A percentile compares a stretch with the other conserved stretches of the same genome.
phyloP scores from a whole-genome alignment of 2,329 filamentous ascomycete genomes.

The Arthrobotrys pseudoclavata region DNA sequence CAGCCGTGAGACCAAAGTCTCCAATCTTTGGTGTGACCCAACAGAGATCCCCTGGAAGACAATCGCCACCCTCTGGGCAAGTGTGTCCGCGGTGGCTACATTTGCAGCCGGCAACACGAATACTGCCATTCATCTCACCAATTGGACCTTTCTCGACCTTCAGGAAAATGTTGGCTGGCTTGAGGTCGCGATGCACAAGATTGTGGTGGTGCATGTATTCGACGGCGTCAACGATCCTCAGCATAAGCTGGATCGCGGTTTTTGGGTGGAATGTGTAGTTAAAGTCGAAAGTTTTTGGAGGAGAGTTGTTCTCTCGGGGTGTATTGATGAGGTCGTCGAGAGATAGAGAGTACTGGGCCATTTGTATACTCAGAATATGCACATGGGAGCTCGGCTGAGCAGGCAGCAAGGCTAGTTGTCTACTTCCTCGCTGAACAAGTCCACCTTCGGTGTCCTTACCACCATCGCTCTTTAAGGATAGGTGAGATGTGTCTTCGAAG shows the following conservation, averaged over 20 bases:
- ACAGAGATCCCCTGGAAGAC: conserved; percentile 61
- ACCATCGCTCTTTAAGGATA: conserved; percentile 64
- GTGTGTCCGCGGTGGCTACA: conserved; percentile 66
- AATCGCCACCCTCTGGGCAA: conserved; percentile 64
- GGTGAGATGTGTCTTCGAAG: conserved; percentile 10
- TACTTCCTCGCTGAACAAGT: conserved; percentile 60
- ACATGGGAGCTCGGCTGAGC: conserved; percentile 63
- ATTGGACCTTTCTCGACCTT: conserved; percentile 66
- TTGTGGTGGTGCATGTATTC: conserved; percentile 75
- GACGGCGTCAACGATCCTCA: conserved; percentile 74
- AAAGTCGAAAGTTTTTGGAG: conserved; percentile 61
- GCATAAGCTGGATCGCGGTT: conserved; percentile 72
- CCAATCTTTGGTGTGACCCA: conserved; percentile 74
- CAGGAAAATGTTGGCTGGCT: conserved; percentile 78
- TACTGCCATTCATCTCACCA: conserved; percentile 66
- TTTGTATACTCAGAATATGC: conserved; percentile 71
- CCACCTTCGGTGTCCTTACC: conserved; percentile 60
- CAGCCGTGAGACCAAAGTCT: conserved; percentile 76
- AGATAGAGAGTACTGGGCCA: conserved; percentile 76
- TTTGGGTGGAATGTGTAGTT: conserved; percentile 75
- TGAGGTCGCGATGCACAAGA: conserved; percentile 77
- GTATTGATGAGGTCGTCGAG: conserved; percentile 72
- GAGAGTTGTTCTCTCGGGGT: conserved; percentile 59
- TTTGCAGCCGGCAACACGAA: conserved; percentile 68
- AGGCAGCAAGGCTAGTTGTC: conserved; percentile 62